A percentile compares a stretch with the other conserved stretches of the same genome.
These are phyloP conservation scores for Eutrema japonicum DNA, from an alignment of 345 rosid species.

Conservation along the genomic window DNA sequence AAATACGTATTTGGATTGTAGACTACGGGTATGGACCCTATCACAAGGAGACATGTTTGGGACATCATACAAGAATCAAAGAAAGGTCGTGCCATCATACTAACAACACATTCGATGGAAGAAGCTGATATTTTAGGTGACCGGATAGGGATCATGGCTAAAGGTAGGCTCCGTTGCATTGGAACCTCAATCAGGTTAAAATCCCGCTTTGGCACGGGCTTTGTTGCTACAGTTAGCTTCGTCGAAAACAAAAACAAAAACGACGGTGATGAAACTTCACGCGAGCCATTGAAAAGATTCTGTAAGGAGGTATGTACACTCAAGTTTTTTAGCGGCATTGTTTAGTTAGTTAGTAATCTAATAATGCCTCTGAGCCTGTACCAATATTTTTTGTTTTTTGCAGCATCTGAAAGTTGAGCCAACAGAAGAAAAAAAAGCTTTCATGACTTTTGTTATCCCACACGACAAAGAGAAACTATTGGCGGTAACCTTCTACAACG, in stretches of 20 bases:
- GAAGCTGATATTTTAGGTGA: conserved; percentile 94
- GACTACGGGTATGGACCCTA: conserved; percentile 97
- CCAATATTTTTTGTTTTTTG: conserved; percentile 13
- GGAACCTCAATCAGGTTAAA: conserved; percentile 91
- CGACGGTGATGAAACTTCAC: conserved; percentile 15
- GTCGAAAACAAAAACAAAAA: too few relatives aligned
- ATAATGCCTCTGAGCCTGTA: not conserved
- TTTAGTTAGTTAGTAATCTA: conserved; percentile 5
- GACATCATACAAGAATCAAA: conserved; percentile 84
- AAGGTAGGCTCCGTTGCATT: conserved; percentile 84
- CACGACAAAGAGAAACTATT: conserved; percentile 70
- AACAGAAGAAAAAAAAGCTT: conserved; percentile 70
- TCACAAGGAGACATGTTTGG: conserved; percentile 95
- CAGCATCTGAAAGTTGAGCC: conserved; percentile 75
- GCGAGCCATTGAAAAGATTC: conserved; percentile 31
- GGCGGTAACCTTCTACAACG: conserved; percentile 50
- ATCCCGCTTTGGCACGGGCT: conserved; percentile 90
- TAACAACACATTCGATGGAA: conserved; percentile 97
- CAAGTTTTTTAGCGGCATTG: conserved; percentile 28
- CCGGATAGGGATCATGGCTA: conserved; percentile 93
- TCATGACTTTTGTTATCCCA: conserved; percentile 83
- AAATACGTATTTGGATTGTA: conserved; percentile 34
- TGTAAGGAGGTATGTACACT: too few relatives aligned
- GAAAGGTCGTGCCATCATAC: conserved; percentile 80
- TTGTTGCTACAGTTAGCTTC: conserved; percentile 13